Percentiles rank a stretch among this genome's conserved stretches.
phyloP scores from a whole-genome alignment of 768 basidiomycete genomes.

The Termitomyces eurrhizus region DNA sequence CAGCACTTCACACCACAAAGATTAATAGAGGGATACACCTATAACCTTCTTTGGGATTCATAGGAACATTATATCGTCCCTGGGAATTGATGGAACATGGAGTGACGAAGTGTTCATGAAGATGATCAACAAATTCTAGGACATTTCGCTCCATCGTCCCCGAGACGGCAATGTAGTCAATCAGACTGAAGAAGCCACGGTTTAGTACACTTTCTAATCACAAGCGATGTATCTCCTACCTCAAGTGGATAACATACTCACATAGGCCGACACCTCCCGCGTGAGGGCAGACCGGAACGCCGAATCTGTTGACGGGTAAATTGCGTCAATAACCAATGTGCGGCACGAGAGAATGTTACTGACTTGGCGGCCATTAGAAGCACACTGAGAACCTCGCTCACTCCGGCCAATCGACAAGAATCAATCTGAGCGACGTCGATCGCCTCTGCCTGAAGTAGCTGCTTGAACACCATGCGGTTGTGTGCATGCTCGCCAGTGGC shows the following conservation, averaged over 20 bases:
- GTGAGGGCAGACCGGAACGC: conserved; percentile 86
- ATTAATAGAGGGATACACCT: conserved; percentile 37
- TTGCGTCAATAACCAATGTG: not conserved
- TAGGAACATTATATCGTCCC: conserved; percentile 87
- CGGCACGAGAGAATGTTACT: not conserved
- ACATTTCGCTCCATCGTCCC: conserved; percentile 94
- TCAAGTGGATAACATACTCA: conserved; percentile 86
- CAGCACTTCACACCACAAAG: not conserved
- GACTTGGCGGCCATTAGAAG: conserved; percentile 88
- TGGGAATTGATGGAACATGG: conserved; percentile 83
- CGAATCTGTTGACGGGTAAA: conserved; percentile 45
- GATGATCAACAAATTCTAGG: conserved; percentile 84
- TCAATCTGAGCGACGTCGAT: conserved; percentile 97
- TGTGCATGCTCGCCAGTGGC: conserved; percentile 95
- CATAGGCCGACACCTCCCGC: conserved; percentile 94
- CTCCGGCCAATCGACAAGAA: conserved; percentile 89
- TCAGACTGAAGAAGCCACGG: conserved; percentile 45
- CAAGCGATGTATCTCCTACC: conserved; percentile 31
- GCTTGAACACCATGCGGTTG: conserved; percentile 95
- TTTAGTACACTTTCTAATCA: not conserved
- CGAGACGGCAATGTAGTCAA: conserved; percentile 91
- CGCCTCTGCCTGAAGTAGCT: conserved; percentile 83
- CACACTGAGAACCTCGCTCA: conserved; percentile 89
- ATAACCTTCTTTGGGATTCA: conserved; percentile 73
- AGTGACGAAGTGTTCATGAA: conserved; percentile 90